phyloP scores from a whole-genome alignment of 2,329 filamentous ascomycete genomes.

The Paecilomyces sp. region DNA sequence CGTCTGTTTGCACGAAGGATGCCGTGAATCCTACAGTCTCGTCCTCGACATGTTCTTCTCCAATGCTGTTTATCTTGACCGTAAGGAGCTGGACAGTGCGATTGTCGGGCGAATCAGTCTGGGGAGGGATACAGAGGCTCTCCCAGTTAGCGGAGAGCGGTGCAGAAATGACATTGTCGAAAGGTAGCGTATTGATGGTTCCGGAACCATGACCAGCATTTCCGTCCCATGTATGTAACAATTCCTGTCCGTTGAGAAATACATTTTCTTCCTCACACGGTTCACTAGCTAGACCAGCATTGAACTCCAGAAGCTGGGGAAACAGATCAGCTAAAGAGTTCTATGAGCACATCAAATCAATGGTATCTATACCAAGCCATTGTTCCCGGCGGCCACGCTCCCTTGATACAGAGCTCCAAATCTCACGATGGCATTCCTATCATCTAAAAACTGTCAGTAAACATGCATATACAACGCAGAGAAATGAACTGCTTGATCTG shows the following conservation, averaged over 20 bases:
- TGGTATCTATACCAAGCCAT: constrained; percentile 10
- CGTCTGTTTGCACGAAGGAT: constrained; percentile 20
- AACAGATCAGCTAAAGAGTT: constrained; percentile 2
- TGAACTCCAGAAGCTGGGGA: constrained; percentile 20
- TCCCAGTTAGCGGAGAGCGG: constrained; percentile 16
- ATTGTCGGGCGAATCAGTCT: constrained; percentile 7
- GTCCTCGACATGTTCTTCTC: constrained; percentile 10
- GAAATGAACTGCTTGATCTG: not conserved
- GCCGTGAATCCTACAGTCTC: constrained; percentile 25
- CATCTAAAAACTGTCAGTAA: constrained; percentile 9
- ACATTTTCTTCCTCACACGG: constrained; percentile 18
- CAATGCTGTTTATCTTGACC: constrained; percentile 16
- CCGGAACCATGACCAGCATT: constrained; percentile 15
- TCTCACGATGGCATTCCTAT: constrained; percentile 12
- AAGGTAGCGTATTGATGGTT: constrained; percentile 13
- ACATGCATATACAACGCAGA: not conserved
- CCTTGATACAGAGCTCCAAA: constrained; percentile 15
- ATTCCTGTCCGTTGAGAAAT: constrained; percentile 19
- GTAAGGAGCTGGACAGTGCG: constrained; percentile 20
- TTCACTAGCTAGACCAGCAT: constrained; percentile 14
- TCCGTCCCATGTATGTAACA: constrained; percentile 17
- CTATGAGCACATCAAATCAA: not conserved
- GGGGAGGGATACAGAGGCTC: constrained; percentile 19
- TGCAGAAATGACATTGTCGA: constrained; percentile 8
- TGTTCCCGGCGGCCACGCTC: constrained; percentile 7